phyloP scores from a whole-genome alignment of 306 rosid genomes.

The Vachellia collinsii region DNA sequence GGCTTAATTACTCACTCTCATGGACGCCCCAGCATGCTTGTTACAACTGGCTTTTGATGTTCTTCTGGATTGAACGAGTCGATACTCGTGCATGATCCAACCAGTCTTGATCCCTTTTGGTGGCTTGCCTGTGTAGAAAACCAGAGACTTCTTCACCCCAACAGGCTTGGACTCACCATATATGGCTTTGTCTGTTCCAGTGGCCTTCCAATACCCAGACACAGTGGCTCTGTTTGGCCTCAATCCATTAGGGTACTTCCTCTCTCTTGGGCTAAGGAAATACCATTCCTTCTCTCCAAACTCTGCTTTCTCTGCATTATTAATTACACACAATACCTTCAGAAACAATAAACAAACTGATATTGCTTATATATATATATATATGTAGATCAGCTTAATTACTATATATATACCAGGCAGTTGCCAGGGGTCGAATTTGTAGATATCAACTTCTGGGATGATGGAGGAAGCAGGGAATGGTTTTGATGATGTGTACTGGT shows the following conservation, averaged over 20 bases:
- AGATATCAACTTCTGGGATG: conserved; percentile 84
- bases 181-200: conserved; percentile 92
- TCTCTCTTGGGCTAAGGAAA: conserved; percentile 76
- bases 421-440: conserved; percentile 89
- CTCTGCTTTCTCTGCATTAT: conserved; percentile 61
- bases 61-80: conserved; percentile 53
- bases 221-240: conserved; percentile 84
- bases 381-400: too few species aligned
- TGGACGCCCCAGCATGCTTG: conserved; percentile 65
- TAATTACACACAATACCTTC: neutral
- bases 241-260: conserved; percentile 88
- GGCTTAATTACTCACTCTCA: conserved; percentile 60
- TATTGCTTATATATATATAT: too few species aligned
- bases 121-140: too few species aligned
- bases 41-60: conserved; percentile 38
- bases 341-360: neutral
- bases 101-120: conserved; percentile 81
- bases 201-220: conserved; percentile 94
- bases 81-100: conserved; percentile 94
- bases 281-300: conserved; percentile 87
- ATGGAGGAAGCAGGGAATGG: conserved; percentile 74
- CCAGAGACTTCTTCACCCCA: too few species aligned
- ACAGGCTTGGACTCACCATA: too few species aligned
- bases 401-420: conserved; percentile 62
- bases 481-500: conserved; percentile 69